A percentile compares a stretch with the other conserved stretches of the same genome.
Conservation (phyloP, 306 rosid species). For the Castanospermum australe region DNA sequence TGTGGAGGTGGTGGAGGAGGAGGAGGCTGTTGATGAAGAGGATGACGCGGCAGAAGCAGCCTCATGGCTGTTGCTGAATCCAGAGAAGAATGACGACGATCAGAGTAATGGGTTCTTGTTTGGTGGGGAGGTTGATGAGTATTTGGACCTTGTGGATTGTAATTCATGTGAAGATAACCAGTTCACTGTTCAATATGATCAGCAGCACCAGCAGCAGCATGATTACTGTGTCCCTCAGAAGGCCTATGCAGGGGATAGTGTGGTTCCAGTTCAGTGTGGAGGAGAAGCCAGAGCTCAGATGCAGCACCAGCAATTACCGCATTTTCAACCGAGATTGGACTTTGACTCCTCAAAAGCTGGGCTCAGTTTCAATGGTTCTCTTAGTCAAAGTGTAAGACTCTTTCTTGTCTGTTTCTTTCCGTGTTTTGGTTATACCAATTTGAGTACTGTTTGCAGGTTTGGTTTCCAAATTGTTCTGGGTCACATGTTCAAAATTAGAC, state of each 20-base stretch:
- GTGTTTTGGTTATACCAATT: neutral
- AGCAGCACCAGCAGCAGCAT: conserved; percentile 16
- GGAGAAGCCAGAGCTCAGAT: no score
- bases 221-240: neutral
- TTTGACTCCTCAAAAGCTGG: conserved; percentile 64
- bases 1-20: conserved; percentile 36
- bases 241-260: conserved; percentile 62
- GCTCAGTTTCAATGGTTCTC: conserved; percentile 54
- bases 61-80: conserved; percentile 72
- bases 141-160: conserved; percentile 68
- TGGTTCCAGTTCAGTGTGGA: conserved; percentile 70
- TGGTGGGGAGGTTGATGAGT: conserved; percentile 62
- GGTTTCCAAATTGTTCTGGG: neutral
- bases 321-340: conserved; percentile 63
- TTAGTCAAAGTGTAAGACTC: conserved; percentile 61
- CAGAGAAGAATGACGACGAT: conserved; percentile 27
- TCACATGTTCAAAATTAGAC: neutral
- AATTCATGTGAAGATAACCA: conserved; percentile 40
- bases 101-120: conserved; percentile 41
- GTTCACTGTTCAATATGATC: conserved; percentile 21
- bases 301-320: conserved; percentile 42
- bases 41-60: conserved; percentile 73
- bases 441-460: neutral
- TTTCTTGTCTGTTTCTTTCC: neutral
- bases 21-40: conserved; percentile 29